phyloP scores from a whole-genome alignment of 192 early-diverging fungal species.

The Entomortierella parvispora region DNA sequence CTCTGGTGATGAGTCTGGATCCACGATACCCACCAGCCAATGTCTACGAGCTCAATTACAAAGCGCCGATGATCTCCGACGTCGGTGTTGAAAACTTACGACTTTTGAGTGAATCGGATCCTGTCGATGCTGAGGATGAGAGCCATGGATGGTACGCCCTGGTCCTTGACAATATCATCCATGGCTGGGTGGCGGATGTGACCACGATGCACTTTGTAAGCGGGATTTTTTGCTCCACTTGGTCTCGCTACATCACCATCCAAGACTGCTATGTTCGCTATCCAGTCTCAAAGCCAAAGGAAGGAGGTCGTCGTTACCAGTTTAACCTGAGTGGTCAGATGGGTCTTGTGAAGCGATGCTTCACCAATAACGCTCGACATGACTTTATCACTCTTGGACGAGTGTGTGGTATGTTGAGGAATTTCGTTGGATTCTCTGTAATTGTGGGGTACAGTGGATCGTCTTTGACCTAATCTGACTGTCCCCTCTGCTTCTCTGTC shows the following conservation, averaged over 20 bases:
- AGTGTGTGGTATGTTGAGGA: slow-evolving; percentile 18
- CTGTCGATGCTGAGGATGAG: slow-evolving; percentile 11
- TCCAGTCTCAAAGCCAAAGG: slow-evolving; percentile 17
- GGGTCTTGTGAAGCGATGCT: slow-evolving; percentile 24
- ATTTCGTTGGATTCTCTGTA: background rate
- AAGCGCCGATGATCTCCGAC: slow-evolving; percentile 11
- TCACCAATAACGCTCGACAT: slow-evolving; percentile 19
- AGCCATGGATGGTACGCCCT: slow-evolving; percentile 16
- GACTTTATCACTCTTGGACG: slow-evolving; percentile 20
- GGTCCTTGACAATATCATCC: slow-evolving; percentile 5
- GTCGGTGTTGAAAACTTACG: slow-evolving; percentile 20
- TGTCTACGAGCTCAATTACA: slow-evolving; percentile 4
- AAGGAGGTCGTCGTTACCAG: slow-evolving; percentile 24
- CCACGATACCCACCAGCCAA: slow-evolving; percentile 13
- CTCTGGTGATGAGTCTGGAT: slow-evolving; percentile 24
- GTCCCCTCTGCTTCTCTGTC: background rate
- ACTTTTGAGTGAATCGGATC: slow-evolving; percentile 9
- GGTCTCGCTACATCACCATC: slow-evolving; percentile 21
- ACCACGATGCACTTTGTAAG: slow-evolving; percentile 22
- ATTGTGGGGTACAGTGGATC: background rate
- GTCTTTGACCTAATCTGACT: no score
- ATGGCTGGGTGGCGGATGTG: slow-evolving; percentile 22
- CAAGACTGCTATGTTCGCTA: slow-evolving; percentile 20
- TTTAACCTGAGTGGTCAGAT: slow-evolving; percentile 19
- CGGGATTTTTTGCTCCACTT: slow-evolving; percentile 14